Evolutionary conservation across 192 early-diverging fungal genomes (phyloP).

Genomic region (Allomyces macrogynus): DNA sequence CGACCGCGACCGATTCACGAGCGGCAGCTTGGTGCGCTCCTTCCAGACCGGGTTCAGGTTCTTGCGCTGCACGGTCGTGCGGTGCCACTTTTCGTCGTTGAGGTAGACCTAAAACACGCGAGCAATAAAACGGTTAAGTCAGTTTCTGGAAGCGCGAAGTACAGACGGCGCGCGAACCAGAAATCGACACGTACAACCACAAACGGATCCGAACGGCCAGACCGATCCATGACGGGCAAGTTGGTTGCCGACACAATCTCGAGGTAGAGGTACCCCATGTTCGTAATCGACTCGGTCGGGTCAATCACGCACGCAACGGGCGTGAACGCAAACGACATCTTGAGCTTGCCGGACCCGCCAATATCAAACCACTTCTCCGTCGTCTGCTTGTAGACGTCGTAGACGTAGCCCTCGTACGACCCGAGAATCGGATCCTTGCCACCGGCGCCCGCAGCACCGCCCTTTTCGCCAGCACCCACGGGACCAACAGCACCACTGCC

Average conservation of each 20-base stretch:
- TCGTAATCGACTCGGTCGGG: conserved; percentile 21
- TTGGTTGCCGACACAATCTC: conserved; percentile 31
- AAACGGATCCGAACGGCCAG: conserved; percentile 53
- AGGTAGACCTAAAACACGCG: conserved; percentile 7
- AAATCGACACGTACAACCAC: conserved; percentile 20
- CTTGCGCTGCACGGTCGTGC: conserved; percentile 51
- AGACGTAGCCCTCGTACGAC: not conserved
- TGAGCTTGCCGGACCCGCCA: not conserved
- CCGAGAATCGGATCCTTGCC: not conserved
- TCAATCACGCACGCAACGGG: conserved; percentile 21
- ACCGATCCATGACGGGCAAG: conserved; percentile 46
- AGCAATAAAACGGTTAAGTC: too few relatives aligned
- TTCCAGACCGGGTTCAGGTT: conserved; percentile 41
- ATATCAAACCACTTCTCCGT: not conserved
- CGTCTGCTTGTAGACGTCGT: not conserved
- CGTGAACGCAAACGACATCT: conserved; percentile 13
- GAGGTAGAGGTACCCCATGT: conserved; percentile 44
- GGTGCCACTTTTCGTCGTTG: conserved; percentile 43
- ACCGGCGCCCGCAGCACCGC: not conserved
- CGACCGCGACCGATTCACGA: conserved; percentile 19
- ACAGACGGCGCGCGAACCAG: too few relatives aligned
- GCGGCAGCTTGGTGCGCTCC: not conserved
- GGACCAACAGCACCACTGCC: too few relatives aligned
- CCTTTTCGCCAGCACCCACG: too few relatives aligned
- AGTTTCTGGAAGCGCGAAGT: too few relatives aligned